Evolutionary conservation across 75 land plant species (phyloP), one percentile per base, ranked within the genome.

Genomic region (Picea glauca): DNA sequence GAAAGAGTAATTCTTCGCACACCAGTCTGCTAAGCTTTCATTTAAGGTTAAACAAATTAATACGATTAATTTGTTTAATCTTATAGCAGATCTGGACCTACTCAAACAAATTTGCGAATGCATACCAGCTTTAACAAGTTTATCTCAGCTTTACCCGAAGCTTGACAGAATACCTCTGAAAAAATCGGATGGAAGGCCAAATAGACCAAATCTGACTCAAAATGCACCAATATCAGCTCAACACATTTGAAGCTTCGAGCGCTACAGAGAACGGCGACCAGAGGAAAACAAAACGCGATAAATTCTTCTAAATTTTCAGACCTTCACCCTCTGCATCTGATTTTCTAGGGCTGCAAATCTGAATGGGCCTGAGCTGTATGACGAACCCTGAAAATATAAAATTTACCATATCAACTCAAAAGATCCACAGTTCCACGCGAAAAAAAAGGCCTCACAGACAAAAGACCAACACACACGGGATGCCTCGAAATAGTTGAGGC

Each of bases 321-420:
- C 43, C n/a, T 70, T 18, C 33, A n/a, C 13, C 23, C 12, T 20
- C 20, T 70, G 70, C 40, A 66, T 66, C 35, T 35, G 43, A 17
- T 15, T 43, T 70, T n/a, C 23, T 20, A 20, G 12, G 12, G 26
- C 26, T 63, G 12, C 54, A 2, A 43, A 43, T 11, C 74, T 46
- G 4, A 46, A 12, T 26, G 32, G 26, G 74, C 50, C 33, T 26
- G 35, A 18, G 21, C 8, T 4, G n/a, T 32, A 43, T 20, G 2
- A 66, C 54, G 43, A n/a, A 18, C 20, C 74, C 74, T 70, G 23
- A 18, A 40, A n/a, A 21, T 12, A 20, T 11, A 70, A 70, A 70
- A 15, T 23, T 11, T 23, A 70, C 74, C 18, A 70, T 20, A 70
- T 70, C 54, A 70, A 70, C 74, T 33, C 43, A 70, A 70, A 40